Evolutionary conservation across 139 green algal species (phyloP).

Genomic region (Asterochloris sp.): DNA sequence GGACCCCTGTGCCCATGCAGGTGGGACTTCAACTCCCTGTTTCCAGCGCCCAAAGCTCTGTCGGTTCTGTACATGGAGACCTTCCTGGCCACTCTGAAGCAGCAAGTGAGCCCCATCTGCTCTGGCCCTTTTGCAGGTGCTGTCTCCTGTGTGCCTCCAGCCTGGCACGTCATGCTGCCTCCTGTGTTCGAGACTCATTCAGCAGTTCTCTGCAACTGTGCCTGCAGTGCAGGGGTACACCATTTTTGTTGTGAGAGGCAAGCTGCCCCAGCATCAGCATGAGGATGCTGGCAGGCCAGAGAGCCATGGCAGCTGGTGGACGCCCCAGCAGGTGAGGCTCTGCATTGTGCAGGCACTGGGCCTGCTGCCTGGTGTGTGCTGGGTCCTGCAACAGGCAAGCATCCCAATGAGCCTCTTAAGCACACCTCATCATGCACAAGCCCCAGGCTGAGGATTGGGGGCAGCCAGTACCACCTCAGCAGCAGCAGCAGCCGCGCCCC

Average conservation of each 20-base stretch:
- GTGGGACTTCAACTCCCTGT: slow-evolving; percentile 89
- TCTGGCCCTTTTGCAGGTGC: no score
- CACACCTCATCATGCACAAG: no score
- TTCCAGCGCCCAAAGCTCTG: slow-evolving; percentile 67
- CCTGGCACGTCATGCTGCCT: no score
- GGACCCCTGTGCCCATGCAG: no score
- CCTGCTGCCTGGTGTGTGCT: neutral
- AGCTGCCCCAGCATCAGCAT: slow-evolving; percentile 11
- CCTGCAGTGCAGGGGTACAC: slow-evolving; percentile 56
- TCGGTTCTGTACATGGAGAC: slow-evolving; percentile 74
- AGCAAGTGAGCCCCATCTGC: neutral
- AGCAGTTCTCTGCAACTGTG: no score
- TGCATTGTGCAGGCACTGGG: neutral
- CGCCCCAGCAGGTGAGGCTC: slow-evolving; percentile 18
- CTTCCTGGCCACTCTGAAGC: slow-evolving; percentile 58
- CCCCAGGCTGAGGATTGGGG: no score
- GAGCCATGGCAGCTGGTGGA: slow-evolving; percentile 42
- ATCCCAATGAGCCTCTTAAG: no score
- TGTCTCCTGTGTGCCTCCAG: no score
- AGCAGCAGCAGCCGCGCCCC: no score
- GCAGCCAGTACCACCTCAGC: neutral
- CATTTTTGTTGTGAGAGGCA: slow-evolving; percentile 63
- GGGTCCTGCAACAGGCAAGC: no score
- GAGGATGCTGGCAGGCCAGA: slow-evolving; percentile 13
- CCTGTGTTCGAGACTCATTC: no score